Evolutionary conservation across 78 protist species (phyloP).

Genomic region (Dictyostelium discoideum): DNA sequence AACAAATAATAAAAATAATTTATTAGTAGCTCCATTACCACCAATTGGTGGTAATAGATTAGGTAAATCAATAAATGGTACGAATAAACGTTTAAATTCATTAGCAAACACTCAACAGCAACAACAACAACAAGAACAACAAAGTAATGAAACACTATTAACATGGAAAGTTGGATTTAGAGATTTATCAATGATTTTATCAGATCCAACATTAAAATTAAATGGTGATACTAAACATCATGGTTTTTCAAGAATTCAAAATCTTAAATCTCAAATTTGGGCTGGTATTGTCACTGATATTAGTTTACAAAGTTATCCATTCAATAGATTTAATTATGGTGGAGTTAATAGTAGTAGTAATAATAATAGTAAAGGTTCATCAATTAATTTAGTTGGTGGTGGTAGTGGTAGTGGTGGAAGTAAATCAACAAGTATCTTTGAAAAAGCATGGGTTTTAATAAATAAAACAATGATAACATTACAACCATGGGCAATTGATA

Average conservation of each 20-base stretch:
- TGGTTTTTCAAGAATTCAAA: slow-evolving; percentile 20
- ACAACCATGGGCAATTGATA: slow-evolving; percentile 81
- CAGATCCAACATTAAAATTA: slow-evolving; percentile 39
- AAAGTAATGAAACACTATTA: neutral
- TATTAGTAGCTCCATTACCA: neutral
- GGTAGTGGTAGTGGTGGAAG: neutral
- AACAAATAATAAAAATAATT: neutral
- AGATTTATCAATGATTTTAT: slow-evolving; percentile 47
- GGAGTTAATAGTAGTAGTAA: neutral
- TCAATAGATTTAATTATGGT: slow-evolving; percentile 3
- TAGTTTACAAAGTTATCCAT: slow-evolving; percentile 45
- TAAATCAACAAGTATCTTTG: slow-evolving; percentile 26
- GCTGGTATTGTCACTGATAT: slow-evolving; percentile 72
- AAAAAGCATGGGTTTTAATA: slow-evolving; percentile 61
- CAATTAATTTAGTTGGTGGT: neutral
- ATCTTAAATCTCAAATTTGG: slow-evolving; percentile 62
- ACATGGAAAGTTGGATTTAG: slow-evolving; percentile 69
- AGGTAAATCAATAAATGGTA: neutral
- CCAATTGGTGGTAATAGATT: neutral
- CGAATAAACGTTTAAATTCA: neutral
- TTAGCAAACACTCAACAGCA: neutral
- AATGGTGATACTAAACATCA: neutral
- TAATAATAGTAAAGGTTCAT: neutral
- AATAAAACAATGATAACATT: slow-evolving; percentile 53
- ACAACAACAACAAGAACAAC: neutral